Base-by-base conservation (phyloP, 148 eudicot species). In the Salicornia ramosissima region DNA sequence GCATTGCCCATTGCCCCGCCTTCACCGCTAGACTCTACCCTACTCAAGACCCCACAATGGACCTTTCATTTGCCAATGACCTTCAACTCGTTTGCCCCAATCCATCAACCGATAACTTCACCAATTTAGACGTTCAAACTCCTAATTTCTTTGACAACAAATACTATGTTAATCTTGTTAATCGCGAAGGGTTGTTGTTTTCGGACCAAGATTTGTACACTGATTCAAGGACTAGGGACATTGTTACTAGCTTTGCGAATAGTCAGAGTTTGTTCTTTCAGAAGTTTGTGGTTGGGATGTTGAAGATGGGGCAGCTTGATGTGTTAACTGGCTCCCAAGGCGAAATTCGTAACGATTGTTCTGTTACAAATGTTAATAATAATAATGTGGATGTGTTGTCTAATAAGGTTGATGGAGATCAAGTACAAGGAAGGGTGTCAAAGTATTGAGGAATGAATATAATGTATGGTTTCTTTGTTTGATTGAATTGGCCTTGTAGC, bases 161-260 rank as follows among this genome's bases (percentile, higher is more conserved):
- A 68, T 82, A 82, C 71, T 82, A 52, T 14, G 71, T 79, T 12
- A 54, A 73, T 4, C 75, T 82, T 1, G 59, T 77, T 67, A 71
- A 76, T 9, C 70, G 77, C 0, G 65, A 80, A 25, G 83, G 83
- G 5, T 57, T 82, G 5, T 82, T 82, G 39, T 79, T 76, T 4
- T 82, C 86, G 1, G 86, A 82, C 55, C 74, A 82, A 29, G 80
- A 77, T 15, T 64, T 82, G 83, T 82, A 61, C 49, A 71, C 68
- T 0, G 83, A 82, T 21, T 16, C 39, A 43, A 71, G 65, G 67
- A 79, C 83, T 0, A 74, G 57, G 53, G 79, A 40, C 1, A 76
- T 79, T 26, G 86, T 82, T 1, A 60, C 40, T 4, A 68, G 76
- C 58, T 82, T 82, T 57, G 83, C 86, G 0, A 6, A 13, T 7